A percentile compares a stretch with the other conserved stretches of the same genome.
Evolutionary conservation across 2,329 filamentous ascomycete genomes (phyloP).

Genomic region (Hortaea sp.): DNA sequence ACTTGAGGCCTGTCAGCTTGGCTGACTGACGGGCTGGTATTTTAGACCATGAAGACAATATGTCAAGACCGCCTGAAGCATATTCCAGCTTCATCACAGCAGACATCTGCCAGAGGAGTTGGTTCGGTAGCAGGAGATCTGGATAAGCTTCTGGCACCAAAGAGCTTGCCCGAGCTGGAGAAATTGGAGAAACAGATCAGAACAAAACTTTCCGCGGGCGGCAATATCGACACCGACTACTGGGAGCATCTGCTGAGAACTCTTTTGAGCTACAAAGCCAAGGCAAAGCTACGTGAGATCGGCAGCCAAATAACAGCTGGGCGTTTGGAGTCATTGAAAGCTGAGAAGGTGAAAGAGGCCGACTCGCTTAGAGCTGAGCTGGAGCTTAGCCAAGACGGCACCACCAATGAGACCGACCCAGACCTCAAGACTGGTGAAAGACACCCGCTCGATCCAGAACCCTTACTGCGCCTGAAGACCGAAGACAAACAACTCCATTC

Average conservation of each 20-base stretch:
- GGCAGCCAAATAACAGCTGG: conserved; percentile 65
- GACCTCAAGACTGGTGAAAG: conserved; percentile 5
- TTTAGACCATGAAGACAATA: conserved; percentile 67
- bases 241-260: conserved; percentile 89
- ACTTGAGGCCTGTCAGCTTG: conserved; percentile 4
- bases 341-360: conserved; percentile 60
- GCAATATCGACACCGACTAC: conserved; percentile 92
- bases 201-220: conserved; percentile 74
- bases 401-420: not conserved
- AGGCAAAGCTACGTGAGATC: conserved; percentile 69
- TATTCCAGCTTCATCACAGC: conserved; percentile 39
- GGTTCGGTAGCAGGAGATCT: conserved; percentile 79
- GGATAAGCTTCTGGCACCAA: conserved; percentile 75
- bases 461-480: conserved; percentile 51
- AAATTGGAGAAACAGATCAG: conserved; percentile 78
- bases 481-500: conserved; percentile 54
- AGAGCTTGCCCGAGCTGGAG: conserved; percentile 78
- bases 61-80: conserved; percentile 66
- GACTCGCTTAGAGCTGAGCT: conserved; percentile 44
- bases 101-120: conserved; percentile 59
- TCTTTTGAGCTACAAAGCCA: conserved; percentile 82
- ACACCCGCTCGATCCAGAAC: conserved; percentile 50
- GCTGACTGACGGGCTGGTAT: conserved; percentile 11
- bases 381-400: conserved; percentile 16
- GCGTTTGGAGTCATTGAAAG: conserved; percentile 55